phyloP scores from a whole-genome alignment of 768 basidiomycete genomes.

The Strobilomyces confusus region DNA sequence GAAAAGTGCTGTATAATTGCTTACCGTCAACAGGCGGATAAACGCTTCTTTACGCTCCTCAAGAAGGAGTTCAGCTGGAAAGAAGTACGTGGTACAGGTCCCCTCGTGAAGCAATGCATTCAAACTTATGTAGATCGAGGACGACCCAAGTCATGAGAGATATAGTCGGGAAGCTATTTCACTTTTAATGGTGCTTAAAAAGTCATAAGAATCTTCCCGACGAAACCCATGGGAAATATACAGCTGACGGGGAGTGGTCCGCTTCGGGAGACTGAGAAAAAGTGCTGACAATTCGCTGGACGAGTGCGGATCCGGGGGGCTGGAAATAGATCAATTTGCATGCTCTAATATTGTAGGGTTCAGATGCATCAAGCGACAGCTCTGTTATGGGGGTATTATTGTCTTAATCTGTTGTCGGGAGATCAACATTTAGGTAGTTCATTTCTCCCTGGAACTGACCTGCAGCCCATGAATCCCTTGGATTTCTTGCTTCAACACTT shows the following conservation, averaged over 20 bases:
- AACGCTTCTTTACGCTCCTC: conserved; percentile 76
- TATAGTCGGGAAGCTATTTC: conserved; percentile 68
- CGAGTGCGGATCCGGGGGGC: background rate
- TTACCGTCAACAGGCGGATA: conserved; percentile 63
- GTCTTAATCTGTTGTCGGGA: conserved; percentile 39
- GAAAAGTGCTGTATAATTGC: background rate
- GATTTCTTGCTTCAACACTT: conserved; percentile 84
- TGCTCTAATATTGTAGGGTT: conserved; percentile 8
- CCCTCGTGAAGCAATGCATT: background rate
- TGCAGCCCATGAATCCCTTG: conserved; percentile 91
- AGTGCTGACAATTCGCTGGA: background rate
- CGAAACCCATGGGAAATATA: background rate
- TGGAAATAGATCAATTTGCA: background rate
- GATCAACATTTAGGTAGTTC: conserved; percentile 3
- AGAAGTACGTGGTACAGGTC: conserved; percentile 40
- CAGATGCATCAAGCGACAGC: conserved; percentile 3
- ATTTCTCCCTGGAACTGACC: conserved; percentile 43
- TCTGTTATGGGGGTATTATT: conserved; percentile 23
- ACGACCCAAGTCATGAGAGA: conserved; percentile 54
- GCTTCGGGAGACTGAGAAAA: no score
- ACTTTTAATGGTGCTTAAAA: conserved; percentile 42
- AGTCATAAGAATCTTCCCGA: background rate
- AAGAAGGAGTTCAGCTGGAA: conserved; percentile 75
- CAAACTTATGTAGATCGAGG: conserved; percentile 43
- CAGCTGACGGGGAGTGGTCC: background rate